Conservation (phyloP, 768 basidiomycete species). For the Lepiota subincarnata region DNA sequence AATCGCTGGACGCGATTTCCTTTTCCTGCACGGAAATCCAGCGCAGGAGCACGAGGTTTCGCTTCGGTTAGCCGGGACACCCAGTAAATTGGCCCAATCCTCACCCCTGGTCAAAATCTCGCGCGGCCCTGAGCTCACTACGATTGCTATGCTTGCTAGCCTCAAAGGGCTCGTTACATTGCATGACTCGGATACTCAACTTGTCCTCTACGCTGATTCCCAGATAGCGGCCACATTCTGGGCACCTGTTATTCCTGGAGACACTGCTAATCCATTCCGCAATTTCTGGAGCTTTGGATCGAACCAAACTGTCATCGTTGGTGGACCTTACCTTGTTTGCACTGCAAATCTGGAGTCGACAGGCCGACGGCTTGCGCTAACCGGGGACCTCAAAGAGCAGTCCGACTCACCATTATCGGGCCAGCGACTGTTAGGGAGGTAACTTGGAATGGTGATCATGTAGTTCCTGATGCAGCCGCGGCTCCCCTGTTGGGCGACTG, state of each 20-base stretch:
- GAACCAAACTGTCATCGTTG: constrained; percentile 61
- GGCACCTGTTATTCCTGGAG: constrained; percentile 60
- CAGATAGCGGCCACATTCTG: constrained; percentile 69
- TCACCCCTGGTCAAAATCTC: constrained; percentile 29
- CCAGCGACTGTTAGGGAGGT: constrained; percentile 48
- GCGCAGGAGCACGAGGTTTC: constrained; percentile 52
- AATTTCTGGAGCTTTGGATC: constrained; percentile 75
- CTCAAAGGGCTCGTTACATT: constrained; percentile 55
- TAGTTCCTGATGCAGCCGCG: constrained; percentile 30
- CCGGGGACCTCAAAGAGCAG: constrained; percentile 67
- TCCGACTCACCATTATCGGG: constrained; percentile 58
- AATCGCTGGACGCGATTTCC: constrained; percentile 58
- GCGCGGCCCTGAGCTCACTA: constrained; percentile 27
- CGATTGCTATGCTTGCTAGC: constrained; percentile 54
- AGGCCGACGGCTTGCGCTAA: constrained; percentile 49
- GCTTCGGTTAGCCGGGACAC: constrained; percentile 43
- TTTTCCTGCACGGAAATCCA: constrained; percentile 58
- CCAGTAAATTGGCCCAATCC: constrained; percentile 28
- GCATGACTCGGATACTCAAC: constrained; percentile 62
- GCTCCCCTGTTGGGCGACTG: constrained; percentile 45
- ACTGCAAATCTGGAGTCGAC: constrained; percentile 38
- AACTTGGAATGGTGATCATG: constrained; percentile 68
- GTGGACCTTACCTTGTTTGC: constrained; percentile 63
- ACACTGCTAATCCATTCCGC: constrained; percentile 36
- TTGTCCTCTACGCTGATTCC: constrained; percentile 67